Percentiles rank a stretch among this genome's conserved stretches.
Conservation (phyloP, 2,329 filamentous ascomycete genomes). For the Sporothrix protearum region DNA sequence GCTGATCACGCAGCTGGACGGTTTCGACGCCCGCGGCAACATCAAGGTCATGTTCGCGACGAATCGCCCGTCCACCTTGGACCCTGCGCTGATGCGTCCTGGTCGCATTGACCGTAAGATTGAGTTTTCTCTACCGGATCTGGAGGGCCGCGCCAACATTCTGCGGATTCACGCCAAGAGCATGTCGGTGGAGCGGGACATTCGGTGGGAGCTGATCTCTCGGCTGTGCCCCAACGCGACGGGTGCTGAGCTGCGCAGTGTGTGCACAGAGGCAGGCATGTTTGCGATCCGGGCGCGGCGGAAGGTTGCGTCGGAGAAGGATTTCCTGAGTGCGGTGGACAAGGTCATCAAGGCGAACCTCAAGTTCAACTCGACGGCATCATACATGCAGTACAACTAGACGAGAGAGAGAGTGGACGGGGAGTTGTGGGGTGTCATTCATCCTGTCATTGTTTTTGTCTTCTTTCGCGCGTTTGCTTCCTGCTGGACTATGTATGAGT, state of each 20-base stretch:
- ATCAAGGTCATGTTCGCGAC: slow-evolving; percentile 99
- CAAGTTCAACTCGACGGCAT: slow-evolving; percentile 98
- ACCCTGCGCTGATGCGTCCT: slow-evolving; percentile 91
- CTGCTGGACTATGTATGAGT: slow-evolving; percentile 14
- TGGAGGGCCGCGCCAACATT: slow-evolving; percentile 96
- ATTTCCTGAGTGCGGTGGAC: slow-evolving; percentile 95
- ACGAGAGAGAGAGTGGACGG: neutral
- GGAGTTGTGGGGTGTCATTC: neutral
- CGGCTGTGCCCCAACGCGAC: slow-evolving; percentile 96
- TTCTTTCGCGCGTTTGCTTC: neutral
- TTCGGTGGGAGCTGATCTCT: slow-evolving; percentile 97
- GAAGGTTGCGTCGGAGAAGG: slow-evolving; percentile 98
- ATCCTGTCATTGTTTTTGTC: neutral
- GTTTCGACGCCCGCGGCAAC: slow-evolving; percentile 96
- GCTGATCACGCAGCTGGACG: slow-evolving; percentile 95
- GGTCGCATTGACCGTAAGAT: slow-evolving; percentile 99
- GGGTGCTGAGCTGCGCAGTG: slow-evolving; percentile 90
- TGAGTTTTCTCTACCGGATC: slow-evolving; percentile 94
- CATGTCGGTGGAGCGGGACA: slow-evolving; percentile 98
- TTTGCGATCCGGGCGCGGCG: slow-evolving; percentile 90
- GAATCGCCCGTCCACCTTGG: slow-evolving; percentile 98
- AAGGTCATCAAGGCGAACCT: slow-evolving; percentile 99
- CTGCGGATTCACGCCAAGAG: slow-evolving; percentile 98
- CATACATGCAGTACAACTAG: slow-evolving; percentile 99
- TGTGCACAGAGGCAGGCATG: slow-evolving; percentile 98